Base-by-base conservation (phyloP, 1,139 yeast genomes). In the Magnusiomyces tetraspermus region DNA sequence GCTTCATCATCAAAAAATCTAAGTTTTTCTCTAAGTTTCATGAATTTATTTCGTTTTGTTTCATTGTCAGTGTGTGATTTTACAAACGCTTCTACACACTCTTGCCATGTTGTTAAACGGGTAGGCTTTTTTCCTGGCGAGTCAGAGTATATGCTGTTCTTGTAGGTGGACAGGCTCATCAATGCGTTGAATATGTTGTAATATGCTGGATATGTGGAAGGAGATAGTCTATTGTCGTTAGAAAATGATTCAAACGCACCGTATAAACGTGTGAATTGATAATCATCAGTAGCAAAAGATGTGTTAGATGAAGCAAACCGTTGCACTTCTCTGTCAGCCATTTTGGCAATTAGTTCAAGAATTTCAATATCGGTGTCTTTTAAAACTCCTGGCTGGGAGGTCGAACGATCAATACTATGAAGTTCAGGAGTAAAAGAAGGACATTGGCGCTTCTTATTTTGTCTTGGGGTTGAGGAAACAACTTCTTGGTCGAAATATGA, bases 241-340 rank as follows among this genome's bases (percentile, higher is more conserved):
- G 56, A 56, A 44, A 61, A 63, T 2, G 59, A 53, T 36, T 61
- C 59, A 45, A 62, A 62, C 6, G 60, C 58, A 38, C 54, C 54
- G 49, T 58, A 61, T 24, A 62, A 55, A 46, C 59, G 60, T 2
- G 61, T 56, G 48, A 61, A 60, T 41, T 60, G 61, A 21, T 53
- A 44, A 2, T 49, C 48, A 30, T 43, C 31, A 6, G 36, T 5
- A 8, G 21, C 33, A 28, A 11, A 11, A 28, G 11, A 28, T 28
- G 11, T 11, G 6, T 28, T 28, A 8, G 11, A 11, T 17, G 23
- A 5, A 10, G 43, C 43, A 8, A 19, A 17, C 6, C 19, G 11
- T 13, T 13, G 17, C 13, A 19, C 28, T 23, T 23, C 17, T 22
- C 23, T 15, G 21, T 42, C 45, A 42, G 45, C 45, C 45, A 42